phyloP scores from a whole-genome alignment of 768 basidiomycete species.

The Dictyophora rubrovolvata region DNA sequence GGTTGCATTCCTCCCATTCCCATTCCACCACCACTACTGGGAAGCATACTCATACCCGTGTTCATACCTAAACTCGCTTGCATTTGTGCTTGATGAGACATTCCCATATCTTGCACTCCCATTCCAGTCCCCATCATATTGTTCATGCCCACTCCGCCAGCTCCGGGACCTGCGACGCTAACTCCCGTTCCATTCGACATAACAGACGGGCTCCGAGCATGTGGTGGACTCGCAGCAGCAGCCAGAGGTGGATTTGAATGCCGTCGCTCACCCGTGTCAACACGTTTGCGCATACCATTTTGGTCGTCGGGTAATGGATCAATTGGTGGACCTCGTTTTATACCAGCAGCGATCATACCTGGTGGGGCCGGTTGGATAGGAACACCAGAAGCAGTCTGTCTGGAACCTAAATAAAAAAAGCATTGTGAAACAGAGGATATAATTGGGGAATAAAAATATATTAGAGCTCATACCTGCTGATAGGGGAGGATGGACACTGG shows the following conservation, averaged over 20 bases:
- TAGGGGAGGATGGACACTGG: not conserved
- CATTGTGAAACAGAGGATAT: no score
- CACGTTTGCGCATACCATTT: conserved; percentile 41
- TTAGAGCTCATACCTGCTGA: not conserved
- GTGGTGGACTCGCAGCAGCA: conserved; percentile 14
- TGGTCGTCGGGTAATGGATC: conserved; percentile 30
- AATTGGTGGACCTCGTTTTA: conserved; percentile 57
- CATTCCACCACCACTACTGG: no score
- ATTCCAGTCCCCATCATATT: not conserved
- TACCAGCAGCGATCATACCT: conserved; percentile 17
- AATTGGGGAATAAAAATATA: not conserved
- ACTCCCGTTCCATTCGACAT: conserved; percentile 24
- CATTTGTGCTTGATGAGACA: not conserved
- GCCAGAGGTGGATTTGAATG: conserved; percentile 22
- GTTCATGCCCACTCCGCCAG: not conserved
- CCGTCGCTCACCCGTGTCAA: conserved; percentile 59
- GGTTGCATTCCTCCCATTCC: not conserved
- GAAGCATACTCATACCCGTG: no score
- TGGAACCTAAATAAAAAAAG: conserved; percentile 1
- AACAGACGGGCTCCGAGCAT: conserved; percentile 23
- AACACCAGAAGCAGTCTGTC: conserved; percentile 20
- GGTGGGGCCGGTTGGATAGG: conserved; percentile 13
- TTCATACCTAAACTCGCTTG: not conserved
- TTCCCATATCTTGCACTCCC: not conserved
- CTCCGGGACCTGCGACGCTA: conserved; percentile 13